phyloP scores from a whole-genome alignment of 441 rosid species.

The Capsella rubella region DNA sequence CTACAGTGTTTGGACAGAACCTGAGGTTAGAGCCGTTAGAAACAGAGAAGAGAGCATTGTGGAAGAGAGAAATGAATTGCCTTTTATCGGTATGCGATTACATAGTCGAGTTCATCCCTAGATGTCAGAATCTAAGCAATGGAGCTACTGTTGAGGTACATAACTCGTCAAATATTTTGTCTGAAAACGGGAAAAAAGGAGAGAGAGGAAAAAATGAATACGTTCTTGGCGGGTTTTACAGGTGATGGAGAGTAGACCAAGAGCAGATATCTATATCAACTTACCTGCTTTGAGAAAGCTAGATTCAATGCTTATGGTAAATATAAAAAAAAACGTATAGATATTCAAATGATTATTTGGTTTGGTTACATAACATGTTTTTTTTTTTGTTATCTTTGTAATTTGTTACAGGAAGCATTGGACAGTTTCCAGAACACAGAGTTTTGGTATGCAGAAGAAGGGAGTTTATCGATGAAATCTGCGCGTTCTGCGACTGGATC shows the following conservation, averaged over 20 bases:
- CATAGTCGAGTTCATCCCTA: conserved; percentile 63
- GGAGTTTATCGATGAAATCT: conserved; percentile 63
- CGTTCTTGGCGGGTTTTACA: conserved; percentile 20
- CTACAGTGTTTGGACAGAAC: conserved; percentile 77
- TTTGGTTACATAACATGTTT: not conserved
- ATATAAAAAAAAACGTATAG: not conserved
- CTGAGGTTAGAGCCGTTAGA: conserved; percentile 66
- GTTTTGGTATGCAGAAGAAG: conserved; percentile 87
- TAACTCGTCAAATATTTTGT: conserved; percentile 6
- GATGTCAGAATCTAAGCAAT: conserved; percentile 52
- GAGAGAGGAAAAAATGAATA: not conserved
- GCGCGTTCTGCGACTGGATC: conserved; percentile 76
- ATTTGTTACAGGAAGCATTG: conserved; percentile 59
- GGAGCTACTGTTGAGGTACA: conserved; percentile 65
- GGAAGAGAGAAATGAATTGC: conserved; percentile 76
- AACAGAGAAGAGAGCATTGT: conserved; percentile 63
- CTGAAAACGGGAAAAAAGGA: not conserved
- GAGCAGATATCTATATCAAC: conserved; percentile 72
- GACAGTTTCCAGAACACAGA: conserved; percentile 66
- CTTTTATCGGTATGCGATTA: conserved; percentile 67
- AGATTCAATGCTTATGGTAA: conserved; percentile 69
- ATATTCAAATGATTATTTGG: not conserved
- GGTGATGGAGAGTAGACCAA: conserved; percentile 68
- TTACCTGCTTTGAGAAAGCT: conserved; percentile 76
- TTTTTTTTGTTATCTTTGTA: not conserved